Base-by-base conservation (phyloP, 352 stramenopile species). In the Phytophthora boehmeriae region DNA sequence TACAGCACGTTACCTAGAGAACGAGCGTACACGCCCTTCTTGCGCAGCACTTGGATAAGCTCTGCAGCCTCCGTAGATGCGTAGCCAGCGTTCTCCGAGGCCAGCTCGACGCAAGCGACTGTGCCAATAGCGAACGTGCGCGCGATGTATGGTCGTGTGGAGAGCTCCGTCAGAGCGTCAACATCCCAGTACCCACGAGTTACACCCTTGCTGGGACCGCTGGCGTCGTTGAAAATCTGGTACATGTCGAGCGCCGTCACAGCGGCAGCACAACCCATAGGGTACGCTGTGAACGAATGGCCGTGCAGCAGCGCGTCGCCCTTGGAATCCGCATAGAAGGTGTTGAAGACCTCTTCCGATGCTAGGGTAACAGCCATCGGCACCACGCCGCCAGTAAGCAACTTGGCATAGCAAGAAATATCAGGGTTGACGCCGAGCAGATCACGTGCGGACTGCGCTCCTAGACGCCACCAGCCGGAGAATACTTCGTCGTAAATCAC, bases 401-500 rank as follows among this genome's bases (percentile, higher is more conserved):
- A 75, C 72, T 98, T 98, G 9, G 89, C 91, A 60, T 97, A 98
- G 63, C 87, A 96, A 0, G 88, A 76, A 53, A 98, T 90, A 52
- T 98, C 93, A 1, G 93, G 92, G 54, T 97, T 71, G 4, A 94
- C 72, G 5, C 82, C 78, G 1, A 98, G 73, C 34, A 97, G 52
- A 52, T 97, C 90, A 32, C 89, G 82, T 13, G 76, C 87, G 14
- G 84, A 93, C 60, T 95, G 68, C 8, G 94, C 86, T 25, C 93
- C 93, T 13, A 98, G 75, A 43, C 93, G 90, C 83, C 88, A 96
- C 71, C 95, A 92, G 2, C 93, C 93, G 13, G 88, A 96, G 43
- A 97, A 96, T 10, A 97, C 88, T 56, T 98, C 93, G 59, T 98
- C 93, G 60, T 93, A 98, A 54, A 98, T 89, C 16, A 98, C 80